Percentiles rank a stretch among this genome's conserved stretches.
Evolutionary conservation across 495 filamentous ascomycete genomes (phyloP).

Genomic region (Hypoxylon subgilvum): DNA sequence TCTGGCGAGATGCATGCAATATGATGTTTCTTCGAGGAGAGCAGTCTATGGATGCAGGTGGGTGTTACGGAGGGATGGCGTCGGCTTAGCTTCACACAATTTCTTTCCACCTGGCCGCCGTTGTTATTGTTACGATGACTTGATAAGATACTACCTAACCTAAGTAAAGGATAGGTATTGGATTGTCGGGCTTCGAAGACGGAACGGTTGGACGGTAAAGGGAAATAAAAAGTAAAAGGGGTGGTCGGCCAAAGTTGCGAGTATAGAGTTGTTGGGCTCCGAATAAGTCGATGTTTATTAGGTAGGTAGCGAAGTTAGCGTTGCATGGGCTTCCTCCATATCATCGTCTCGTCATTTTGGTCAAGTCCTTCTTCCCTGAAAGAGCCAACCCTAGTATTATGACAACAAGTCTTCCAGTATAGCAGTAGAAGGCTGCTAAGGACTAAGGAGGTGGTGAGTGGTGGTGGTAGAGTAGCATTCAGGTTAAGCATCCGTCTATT

Average conservation of each 20-base stretch:
- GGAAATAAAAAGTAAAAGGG: slow-evolving; percentile 21
- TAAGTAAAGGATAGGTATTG: background rate
- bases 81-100: no score
- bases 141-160: no score
- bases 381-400: background rate
- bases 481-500: slow-evolving; percentile 10
- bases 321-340: slow-evolving; percentile 26
- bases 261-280: slow-evolving; percentile 41
- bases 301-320: slow-evolving; percentile 34
- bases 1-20: slow-evolving; percentile 27
- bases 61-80: no score
- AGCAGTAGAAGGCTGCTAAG: no score
- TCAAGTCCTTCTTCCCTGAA: slow-evolving; percentile 11
- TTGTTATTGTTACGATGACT: no score
- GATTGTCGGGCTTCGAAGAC: background rate
- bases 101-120: no score
- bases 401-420: no score
- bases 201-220: no score
- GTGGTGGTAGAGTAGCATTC: no score
- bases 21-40: slow-evolving; percentile 1
- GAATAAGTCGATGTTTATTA: slow-evolving; percentile 27
- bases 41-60: background rate
- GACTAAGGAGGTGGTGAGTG: no score
- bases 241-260: slow-evolving; percentile 29
- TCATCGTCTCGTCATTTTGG: slow-evolving; percentile 20